phyloP scores from a whole-genome alignment of 441 rosid genomes.

The Flueggea neowawraea region DNA sequence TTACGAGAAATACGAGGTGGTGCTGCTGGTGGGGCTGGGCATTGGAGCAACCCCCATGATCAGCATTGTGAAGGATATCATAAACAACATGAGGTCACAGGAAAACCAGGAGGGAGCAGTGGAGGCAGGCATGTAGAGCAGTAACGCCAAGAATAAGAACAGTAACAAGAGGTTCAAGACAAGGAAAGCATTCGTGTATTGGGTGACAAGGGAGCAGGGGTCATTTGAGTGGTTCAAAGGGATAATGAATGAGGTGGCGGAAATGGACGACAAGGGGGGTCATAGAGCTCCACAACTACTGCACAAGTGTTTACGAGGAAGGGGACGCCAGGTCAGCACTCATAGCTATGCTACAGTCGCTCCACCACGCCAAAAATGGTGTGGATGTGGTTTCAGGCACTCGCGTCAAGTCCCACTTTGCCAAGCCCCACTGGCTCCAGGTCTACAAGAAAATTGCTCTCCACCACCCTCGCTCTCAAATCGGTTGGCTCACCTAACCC shows the following conservation, averaged over 20 bases:
- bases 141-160: too few species aligned
- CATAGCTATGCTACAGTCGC: constrained; percentile 80
- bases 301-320: constrained; percentile 94
- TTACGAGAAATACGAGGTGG: too few species aligned
- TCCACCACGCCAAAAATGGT: constrained; percentile 87
- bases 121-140: too few species aligned
- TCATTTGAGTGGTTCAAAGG: constrained; percentile 98
- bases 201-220: constrained; percentile 95
- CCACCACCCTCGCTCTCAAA: too few species aligned
- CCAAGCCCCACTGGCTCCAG: constrained; percentile 88
- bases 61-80: constrained; percentile 64
- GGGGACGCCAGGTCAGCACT: constrained; percentile 93
- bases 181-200: constrained; percentile 78
- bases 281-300: constrained; percentile 86
- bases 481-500: too few species aligned
- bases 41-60: constrained; percentile 97
- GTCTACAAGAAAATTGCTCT: too few species aligned
- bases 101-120: too few species aligned
- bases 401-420: constrained; percentile 84
- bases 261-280: constrained; percentile 63
- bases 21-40: constrained; percentile 66
- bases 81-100: too few species aligned
- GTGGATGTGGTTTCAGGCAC: constrained; percentile 91
- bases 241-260: constrained; percentile 85
- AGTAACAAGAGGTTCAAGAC: too few species aligned